Evolutionary conservation across 805 yeast species (phyloP), one percentile per base, ranked within the genome.

Genomic region (Pichia scutulata): DNA sequence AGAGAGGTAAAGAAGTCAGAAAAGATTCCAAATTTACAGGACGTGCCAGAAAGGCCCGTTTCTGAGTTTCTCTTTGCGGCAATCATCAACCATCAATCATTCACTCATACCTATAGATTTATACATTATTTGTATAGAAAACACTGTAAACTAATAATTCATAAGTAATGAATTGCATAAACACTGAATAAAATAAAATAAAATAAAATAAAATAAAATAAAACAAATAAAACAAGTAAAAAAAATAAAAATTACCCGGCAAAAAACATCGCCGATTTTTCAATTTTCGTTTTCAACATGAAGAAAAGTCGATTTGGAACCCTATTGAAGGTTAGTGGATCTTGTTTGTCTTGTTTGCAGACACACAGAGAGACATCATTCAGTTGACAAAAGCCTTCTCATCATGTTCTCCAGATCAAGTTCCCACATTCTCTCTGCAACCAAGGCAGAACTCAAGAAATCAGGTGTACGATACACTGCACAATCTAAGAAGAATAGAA

Each of bases 1-100:
- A 85, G 67, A 80, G 98, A 63, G 99, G 99, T 43, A 86, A 86
- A 65, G 68, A 71, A 40, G 98, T 92, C 7, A 96, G 98, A 3
- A 75, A 74, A 54, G 99, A 93, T 66, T 86, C 96, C 52, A 87
- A 85, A 66, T 92, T 84, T 68, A 87, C 97, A 3, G 98, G 95
- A 46, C 80, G 99, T 71, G 80, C 78, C 70, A 76, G 95, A 70
- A 74, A 79, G 57, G 77, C 84, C 12, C 72, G 79, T 60, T 85
- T 86, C 65, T 85, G 25, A 55, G 5, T 13, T 13, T 13, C 33
- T 13, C n/a, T 13, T 28, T 28, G n/a, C n/a, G n/a, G n/a, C n/a
- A n/a, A n/a, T n/a, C n/a, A n/a, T n/a, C n/a, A n/a, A n/a, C n/a
- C n/a, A n/a, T 28, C 33, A 28, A 13, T 2, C 33, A 28, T 13